Percentiles rank a stretch among this genome's conserved stretches.
These are phyloP conservation scores for Penicillium lividum DNA, from an alignment of 495 filamentous ascomycete species.

Conservation along the genomic window DNA sequence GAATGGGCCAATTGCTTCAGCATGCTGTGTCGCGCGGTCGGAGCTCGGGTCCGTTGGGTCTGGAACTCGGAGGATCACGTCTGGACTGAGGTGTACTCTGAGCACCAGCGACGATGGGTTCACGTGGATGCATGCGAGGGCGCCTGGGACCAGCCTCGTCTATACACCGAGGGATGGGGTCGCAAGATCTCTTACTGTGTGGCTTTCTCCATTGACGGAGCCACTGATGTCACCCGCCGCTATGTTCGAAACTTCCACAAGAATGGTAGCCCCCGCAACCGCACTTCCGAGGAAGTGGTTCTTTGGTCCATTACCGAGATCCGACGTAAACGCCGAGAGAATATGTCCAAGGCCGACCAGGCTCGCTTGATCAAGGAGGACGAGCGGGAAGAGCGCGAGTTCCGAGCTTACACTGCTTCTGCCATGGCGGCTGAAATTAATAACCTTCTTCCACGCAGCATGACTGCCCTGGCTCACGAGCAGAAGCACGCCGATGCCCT, in stretches of 20 bases:
- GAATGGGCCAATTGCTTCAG: conserved; percentile 99
- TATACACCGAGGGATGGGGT: conserved; percentile 93
- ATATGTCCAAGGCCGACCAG: conserved; percentile 75
- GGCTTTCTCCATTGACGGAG: conserved; percentile 93
- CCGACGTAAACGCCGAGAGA: conserved; percentile 72
- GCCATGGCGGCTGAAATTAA: conserved; percentile 67
- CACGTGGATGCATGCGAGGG: conserved; percentile 96
- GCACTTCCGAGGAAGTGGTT: conserved; percentile 83
- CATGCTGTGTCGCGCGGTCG: conserved; percentile 95
- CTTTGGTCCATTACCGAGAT: conserved; percentile 90
- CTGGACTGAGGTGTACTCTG: conserved; percentile 97
- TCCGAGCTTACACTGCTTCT: conserved; percentile 71
- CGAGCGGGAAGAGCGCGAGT: conserved; percentile 78
- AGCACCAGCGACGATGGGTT: conserved; percentile 92
- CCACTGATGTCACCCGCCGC: conserved; percentile 91
- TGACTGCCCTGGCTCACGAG: conserved; percentile 37
- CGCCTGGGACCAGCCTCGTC: conserved; percentile 88
- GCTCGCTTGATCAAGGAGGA: conserved; percentile 88
- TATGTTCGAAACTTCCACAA: conserved; percentile 84
- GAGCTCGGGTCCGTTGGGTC: conserved; percentile 91
- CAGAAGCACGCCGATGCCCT: conserved; percentile 48
- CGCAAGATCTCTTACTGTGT: conserved; percentile 96
- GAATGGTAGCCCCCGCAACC: conserved; percentile 69
- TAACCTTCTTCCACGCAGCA: conserved; percentile 49
- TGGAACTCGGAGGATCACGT: conserved; percentile 98